phyloP scores from a whole-genome alignment of 805 yeast species.

The Candida glaebosa region DNA sequence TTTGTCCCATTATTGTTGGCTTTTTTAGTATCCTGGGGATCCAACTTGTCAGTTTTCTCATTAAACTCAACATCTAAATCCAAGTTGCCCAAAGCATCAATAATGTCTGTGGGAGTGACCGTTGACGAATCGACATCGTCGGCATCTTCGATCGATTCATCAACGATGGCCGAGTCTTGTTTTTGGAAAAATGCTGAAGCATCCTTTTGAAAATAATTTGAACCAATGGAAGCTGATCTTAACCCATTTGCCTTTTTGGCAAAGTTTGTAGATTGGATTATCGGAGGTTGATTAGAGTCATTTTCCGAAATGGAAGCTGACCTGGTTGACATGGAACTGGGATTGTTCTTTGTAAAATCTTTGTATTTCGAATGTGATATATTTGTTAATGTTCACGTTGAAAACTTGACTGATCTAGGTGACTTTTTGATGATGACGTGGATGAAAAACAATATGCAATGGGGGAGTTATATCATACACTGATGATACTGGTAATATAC shows the following conservation, averaged over 20 bases:
- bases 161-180: constrained; percentile 9
- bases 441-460: constrained; percentile 2
- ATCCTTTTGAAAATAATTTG: constrained; percentile 25
- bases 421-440: too few relatives aligned
- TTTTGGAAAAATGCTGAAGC: constrained; percentile 18
- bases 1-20: neutral
- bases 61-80: constrained; percentile 42
- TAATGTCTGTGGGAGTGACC: constrained; percentile 31
- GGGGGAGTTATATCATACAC: neutral
- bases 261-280: constrained; percentile 4
- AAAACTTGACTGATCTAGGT: too few relatives aligned
- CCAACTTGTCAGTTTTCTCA: neutral
- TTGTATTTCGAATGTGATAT: neutral
- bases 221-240: constrained; percentile 21
- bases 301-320: constrained; percentile 7
- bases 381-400: neutral
- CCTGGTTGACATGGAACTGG: constrained; percentile 2
- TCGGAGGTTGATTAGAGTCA: constrained; percentile 2
- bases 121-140: constrained; percentile 5
- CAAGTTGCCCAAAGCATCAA: constrained; percentile 45
- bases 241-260: constrained; percentile 5
- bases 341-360: neutral
- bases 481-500: constrained; percentile 2
- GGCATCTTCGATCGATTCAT: constrained; percentile 7
- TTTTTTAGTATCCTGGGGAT: neutral